These are phyloP conservation scores for Ustanciosporium gigantosporum DNA, from an alignment of 1,284 basidiomycete genomes.

Conservation along the genomic window DNA sequence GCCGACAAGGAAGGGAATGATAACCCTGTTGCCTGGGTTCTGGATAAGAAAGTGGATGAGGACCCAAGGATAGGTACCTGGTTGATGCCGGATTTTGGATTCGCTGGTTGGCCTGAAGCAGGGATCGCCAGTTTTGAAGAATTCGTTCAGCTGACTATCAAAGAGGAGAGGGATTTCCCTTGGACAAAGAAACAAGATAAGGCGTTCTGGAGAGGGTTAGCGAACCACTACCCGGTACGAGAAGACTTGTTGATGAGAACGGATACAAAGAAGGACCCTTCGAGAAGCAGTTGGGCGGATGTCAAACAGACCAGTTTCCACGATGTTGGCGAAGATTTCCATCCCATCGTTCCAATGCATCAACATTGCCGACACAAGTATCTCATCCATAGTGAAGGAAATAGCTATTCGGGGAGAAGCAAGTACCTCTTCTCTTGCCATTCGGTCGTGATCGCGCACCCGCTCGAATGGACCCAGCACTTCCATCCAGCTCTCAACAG, in stretches of 20 bases:
- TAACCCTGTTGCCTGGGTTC: constrained; percentile 23
- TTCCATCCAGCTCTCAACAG: constrained; percentile 46
- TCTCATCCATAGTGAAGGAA: constrained; percentile 48
- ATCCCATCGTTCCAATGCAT: constrained; percentile 31
- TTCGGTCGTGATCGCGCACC: constrained; percentile 37
- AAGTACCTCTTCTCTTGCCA: constrained; percentile 41
- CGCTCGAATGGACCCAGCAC: constrained; percentile 50
- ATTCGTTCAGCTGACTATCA: constrained; percentile 15
- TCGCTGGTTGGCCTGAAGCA: constrained; percentile 47
- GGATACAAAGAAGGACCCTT: constrained; percentile 6
- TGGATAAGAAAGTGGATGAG: constrained; percentile 23
- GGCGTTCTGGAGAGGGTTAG: constrained; percentile 36
- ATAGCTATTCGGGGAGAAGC: constrained; percentile 42
- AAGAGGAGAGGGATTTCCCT: constrained; percentile 21
- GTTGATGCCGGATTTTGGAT: constrained; percentile 47
- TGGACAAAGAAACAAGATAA: constrained; percentile 30
- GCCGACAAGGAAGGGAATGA: constrained; percentile 37
- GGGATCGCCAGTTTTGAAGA: constrained; percentile 39
- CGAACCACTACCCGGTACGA: constrained; percentile 31
- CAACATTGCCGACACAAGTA: constrained; percentile 44
- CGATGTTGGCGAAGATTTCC: constrained; percentile 22
- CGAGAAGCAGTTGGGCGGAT: constrained; percentile 33
- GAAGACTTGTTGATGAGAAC: constrained; percentile 25
- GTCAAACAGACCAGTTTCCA: constrained; percentile 44
- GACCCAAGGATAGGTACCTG: constrained; percentile 14